Base-by-base conservation (phyloP, 2,329 filamentous ascomycete species). In the Cladosporium velox region DNA sequence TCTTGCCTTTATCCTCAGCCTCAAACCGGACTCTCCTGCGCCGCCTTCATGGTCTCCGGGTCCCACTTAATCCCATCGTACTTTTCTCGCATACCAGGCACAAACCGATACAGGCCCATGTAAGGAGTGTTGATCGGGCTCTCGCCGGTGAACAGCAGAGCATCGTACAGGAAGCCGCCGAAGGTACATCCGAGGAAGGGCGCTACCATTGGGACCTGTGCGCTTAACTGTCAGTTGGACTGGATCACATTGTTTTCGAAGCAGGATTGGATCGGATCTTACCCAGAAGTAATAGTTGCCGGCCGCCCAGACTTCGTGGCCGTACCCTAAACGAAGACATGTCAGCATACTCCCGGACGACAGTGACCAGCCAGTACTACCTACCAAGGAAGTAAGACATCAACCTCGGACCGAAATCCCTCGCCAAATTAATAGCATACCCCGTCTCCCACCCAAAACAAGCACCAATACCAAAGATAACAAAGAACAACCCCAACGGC, bases 391-490 rank as follows among this genome's bases (percentile, higher is more conserved):
- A 65, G 55, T 65, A 65, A 18, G 55, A 60, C 64, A 65, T 65
- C 52, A 91, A 76, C 12, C 90, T 81, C 11, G 89, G 89, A 0
- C 88, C 88, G 73, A 92, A 90, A 69, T 92, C 90, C 76, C 90
- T 84, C 41, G 89, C 90, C 51, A 91, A 77, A 72, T 92, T 92
- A 70, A 91, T 91, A 18, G 89, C 90, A 77, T 90, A 92, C 44
- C 90, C 89, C 1, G 90, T 92, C 76, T 92, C 86, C 88, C 88
- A 91, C 7, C 90, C 90, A 72, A 91, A 91, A 73, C 88, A 90
- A 35, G 88, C 87, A 21, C 89, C 89, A 26, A 92, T 87, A 8
- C 89, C 90, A 73, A 91, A 91, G 68, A 92, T 87, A 58, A 91
- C 80, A 77, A 91, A 91, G 78, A 91, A 90, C 6, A 91, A 77